Percentiles rank a stretch among this genome's conserved stretches.
phyloP scores from a whole-genome alignment of 1,284 basidiomycete species.

The Cutaneotrichosporon sp. region DNA sequence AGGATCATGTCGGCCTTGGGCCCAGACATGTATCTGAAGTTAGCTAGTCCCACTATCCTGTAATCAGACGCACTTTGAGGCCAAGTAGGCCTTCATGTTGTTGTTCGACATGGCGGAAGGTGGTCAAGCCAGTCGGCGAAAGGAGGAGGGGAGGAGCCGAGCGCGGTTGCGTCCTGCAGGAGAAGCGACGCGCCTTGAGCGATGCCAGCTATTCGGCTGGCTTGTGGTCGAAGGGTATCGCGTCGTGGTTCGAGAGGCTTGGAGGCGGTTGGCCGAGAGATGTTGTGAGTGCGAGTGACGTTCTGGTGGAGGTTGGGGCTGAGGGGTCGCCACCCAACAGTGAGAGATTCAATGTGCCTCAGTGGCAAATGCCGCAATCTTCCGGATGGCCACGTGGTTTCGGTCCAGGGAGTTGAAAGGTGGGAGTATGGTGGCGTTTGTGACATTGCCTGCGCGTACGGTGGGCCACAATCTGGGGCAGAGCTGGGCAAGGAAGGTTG shows the following conservation, averaged over 20 bases:
- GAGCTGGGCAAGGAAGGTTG: too few species aligned
- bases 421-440: not conserved
- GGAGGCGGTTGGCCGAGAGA: not conserved
- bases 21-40: slow-evolving; percentile 83
- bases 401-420: not conserved
- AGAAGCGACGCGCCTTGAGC: too few species aligned
- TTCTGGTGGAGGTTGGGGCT: not conserved
- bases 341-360: slow-evolving; percentile 14
- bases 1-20: slow-evolving; percentile 96
- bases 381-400: slow-evolving; percentile 9
- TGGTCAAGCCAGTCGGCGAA: too few species aligned
- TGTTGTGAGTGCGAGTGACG: not conserved
- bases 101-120: slow-evolving; percentile 49
- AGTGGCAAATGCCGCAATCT: slow-evolving; percentile 25
- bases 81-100: slow-evolving; percentile 58
- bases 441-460: not conserved
- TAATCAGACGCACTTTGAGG: slow-evolving; percentile 49
- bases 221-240: not conserved
- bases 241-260: too few species aligned
- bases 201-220: too few species aligned
- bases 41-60: not conserved
- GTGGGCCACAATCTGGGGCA: not conserved
- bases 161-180: too few species aligned
- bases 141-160: too few species aligned
- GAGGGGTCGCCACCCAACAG: slow-evolving; percentile 14